Evolutionary conservation across 2,329 filamentous ascomycete genomes (phyloP).

Genomic region (Claviceps paspali): DNA sequence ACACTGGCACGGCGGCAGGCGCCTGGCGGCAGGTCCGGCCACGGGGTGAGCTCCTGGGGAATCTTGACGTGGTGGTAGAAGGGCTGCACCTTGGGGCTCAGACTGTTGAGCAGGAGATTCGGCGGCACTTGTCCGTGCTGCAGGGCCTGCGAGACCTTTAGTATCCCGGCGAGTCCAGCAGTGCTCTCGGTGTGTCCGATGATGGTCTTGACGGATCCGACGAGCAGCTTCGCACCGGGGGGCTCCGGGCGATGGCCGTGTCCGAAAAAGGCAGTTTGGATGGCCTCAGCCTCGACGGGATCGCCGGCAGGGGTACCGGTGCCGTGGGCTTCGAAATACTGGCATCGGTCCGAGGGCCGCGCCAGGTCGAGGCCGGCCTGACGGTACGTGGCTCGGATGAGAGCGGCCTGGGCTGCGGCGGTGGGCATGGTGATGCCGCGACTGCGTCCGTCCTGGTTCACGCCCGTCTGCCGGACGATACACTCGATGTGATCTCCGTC

Average conservation of each 20-base stretch:
- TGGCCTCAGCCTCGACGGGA: conserved; percentile 20
- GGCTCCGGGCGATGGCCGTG: too few relatives aligned
- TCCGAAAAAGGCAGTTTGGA: not conserved
- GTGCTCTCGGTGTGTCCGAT: conserved; percentile 30
- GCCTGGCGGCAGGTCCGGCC: conserved; percentile 15
- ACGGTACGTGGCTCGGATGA: conserved; percentile 16
- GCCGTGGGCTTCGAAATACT: conserved; percentile 20
- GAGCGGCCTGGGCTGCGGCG: conserved; percentile 7
- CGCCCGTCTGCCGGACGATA: conserved; percentile 18
- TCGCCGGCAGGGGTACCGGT: conserved; percentile 34
- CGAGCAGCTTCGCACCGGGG: too few relatives aligned
- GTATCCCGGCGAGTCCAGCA: conserved; percentile 24
- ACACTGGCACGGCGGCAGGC: conserved; percentile 16
- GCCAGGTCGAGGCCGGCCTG: conserved; percentile 14
- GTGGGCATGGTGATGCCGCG: conserved; percentile 21
- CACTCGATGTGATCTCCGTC: conserved; percentile 25
- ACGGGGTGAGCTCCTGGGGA: conserved; percentile 15
- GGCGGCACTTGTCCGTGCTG: conserved; percentile 25
- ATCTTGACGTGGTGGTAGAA: too few relatives aligned
- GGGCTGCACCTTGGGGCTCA: too few relatives aligned
- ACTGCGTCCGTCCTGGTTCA: conserved; percentile 27
- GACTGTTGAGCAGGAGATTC: too few relatives aligned
- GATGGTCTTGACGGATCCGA: conserved; percentile 22
- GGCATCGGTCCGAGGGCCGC: conserved; percentile 10
- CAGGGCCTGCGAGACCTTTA: conserved; percentile 27